phyloP scores from a whole-genome alignment of 169 alveolate genomes.

The Plasmodium cynomolgi region DNA sequence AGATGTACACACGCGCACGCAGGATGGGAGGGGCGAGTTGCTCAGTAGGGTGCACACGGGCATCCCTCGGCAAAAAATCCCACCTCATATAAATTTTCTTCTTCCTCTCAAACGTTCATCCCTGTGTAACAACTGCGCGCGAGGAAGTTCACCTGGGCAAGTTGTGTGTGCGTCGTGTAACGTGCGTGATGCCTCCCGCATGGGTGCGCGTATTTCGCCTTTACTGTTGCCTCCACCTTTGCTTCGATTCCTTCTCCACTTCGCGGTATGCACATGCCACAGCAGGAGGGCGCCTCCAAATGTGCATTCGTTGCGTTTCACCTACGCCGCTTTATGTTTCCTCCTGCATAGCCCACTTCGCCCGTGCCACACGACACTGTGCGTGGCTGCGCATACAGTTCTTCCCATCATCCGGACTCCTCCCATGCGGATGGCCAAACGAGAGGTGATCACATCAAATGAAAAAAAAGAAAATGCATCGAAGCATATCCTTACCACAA shows the following conservation, averaged over 20 bases:
- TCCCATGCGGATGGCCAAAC: not conserved
- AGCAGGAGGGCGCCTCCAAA: not conserved
- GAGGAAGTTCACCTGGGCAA: not conserved
- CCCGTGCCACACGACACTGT: not conserved
- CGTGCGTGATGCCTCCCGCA: not conserved
- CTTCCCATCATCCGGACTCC: not conserved
- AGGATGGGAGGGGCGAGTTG: not conserved
- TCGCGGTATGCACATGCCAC: not conserved
- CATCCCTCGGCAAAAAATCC: not conserved
- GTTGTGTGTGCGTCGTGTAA: not conserved
- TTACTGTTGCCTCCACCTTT: not conserved
- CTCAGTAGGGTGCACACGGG: not conserved
- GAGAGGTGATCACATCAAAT: not conserved
- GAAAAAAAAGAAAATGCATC: not conserved
- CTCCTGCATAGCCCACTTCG: not conserved
- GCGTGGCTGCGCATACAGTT: not conserved
- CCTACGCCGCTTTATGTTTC: not conserved
- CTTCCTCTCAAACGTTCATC: not conserved
- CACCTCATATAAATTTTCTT: not conserved
- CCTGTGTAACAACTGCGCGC: not conserved
- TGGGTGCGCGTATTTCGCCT: not conserved
- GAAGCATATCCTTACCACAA: not conserved
- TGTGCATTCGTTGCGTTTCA: not conserved
- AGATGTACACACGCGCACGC: not conserved
- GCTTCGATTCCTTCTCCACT: not conserved